These are phyloP conservation scores for Coffea humblotiana DNA, from an alignment of 305 asterid genomes.

Conservation along the genomic window DNA sequence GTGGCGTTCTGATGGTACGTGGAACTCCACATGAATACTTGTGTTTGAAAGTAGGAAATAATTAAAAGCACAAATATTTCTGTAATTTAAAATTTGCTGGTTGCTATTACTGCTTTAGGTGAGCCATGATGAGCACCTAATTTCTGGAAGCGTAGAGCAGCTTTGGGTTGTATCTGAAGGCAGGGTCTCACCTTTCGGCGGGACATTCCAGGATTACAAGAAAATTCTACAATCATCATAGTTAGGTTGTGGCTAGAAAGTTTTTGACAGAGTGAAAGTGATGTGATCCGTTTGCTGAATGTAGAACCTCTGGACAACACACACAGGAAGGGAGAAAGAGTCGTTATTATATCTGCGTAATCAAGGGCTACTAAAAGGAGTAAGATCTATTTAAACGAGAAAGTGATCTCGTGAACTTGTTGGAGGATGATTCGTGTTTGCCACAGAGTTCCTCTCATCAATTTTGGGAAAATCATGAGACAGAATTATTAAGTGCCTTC, in stretches of 20 bases:
- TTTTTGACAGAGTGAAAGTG: neutral
- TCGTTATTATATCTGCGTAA: too few species aligned
- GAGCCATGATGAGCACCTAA: slow-evolving; percentile 94
- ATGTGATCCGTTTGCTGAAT: neutral
- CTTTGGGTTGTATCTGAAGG: slow-evolving; percentile 92
- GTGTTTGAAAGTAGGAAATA: neutral
- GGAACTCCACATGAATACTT: slow-evolving; percentile 10
- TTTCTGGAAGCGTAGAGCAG: slow-evolving; percentile 92
- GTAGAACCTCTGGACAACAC: neutral
- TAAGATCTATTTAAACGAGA: neutral
- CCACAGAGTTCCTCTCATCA: neutral
- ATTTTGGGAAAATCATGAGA: neutral
- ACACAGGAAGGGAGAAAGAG: neutral
- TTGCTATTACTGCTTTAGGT: slow-evolving; percentile 51
- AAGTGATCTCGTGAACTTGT: neutral
- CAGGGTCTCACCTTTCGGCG: slow-evolving; percentile 63
- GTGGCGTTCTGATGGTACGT: slow-evolving; percentile 95
- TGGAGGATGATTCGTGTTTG: neutral
- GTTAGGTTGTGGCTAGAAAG: neutral
- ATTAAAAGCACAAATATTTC: neutral
- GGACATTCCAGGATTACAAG: slow-evolving; percentile 93
- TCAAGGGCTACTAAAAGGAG: neutral
- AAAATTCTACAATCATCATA: slow-evolving; percentile 62
- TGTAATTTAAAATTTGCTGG: slow-evolving; percentile 2
- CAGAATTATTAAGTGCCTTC: neutral